A percentile compares a stretch with the other conserved stretches of the same genome.
phyloP scores from a whole-genome alignment of 257 asterid genomes.

The Penstemon barbatus region DNA sequence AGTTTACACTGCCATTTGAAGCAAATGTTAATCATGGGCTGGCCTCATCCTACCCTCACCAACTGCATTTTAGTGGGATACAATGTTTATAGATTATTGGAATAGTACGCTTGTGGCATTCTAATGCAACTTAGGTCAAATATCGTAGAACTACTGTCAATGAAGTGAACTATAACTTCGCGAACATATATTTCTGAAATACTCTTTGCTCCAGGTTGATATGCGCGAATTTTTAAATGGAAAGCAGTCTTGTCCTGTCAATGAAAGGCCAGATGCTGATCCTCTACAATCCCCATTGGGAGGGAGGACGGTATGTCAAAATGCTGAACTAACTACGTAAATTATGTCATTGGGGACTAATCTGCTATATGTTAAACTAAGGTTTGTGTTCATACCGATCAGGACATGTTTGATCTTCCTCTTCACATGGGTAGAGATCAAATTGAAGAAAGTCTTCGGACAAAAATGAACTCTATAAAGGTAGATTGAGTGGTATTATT shows the following conservation, averaged over 20 bases:
- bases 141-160: background rate
- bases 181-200: slow-evolving; percentile 9
- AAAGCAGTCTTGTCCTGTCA: slow-evolving; percentile 62
- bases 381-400: slow-evolving; percentile 18
- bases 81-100: slow-evolving; percentile 5
- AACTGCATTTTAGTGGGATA: background rate
- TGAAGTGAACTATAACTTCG: too few relatives aligned
- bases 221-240: slow-evolving; percentile 93
- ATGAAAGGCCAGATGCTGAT: slow-evolving; percentile 64
- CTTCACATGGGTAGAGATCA: slow-evolving; percentile 94
- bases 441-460: slow-evolving; percentile 82
- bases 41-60: background rate
- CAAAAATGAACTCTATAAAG: slow-evolving; percentile 85
- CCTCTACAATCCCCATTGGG: slow-evolving; percentile 87
- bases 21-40: background rate
- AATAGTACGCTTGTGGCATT: background rate
- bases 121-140: background rate
- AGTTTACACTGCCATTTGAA: too few relatives aligned
- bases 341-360: slow-evolving; percentile 16
- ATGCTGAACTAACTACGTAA: slow-evolving; percentile 8
- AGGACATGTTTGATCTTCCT: slow-evolving; percentile 92
- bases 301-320: slow-evolving; percentile 75
- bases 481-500: slow-evolving; percentile 32
- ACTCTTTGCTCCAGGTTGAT: slow-evolving; percentile 56
- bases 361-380: slow-evolving; percentile 23